Conservation (phyloP, 345 rosid genomes). For the Populus deltoides region DNA sequence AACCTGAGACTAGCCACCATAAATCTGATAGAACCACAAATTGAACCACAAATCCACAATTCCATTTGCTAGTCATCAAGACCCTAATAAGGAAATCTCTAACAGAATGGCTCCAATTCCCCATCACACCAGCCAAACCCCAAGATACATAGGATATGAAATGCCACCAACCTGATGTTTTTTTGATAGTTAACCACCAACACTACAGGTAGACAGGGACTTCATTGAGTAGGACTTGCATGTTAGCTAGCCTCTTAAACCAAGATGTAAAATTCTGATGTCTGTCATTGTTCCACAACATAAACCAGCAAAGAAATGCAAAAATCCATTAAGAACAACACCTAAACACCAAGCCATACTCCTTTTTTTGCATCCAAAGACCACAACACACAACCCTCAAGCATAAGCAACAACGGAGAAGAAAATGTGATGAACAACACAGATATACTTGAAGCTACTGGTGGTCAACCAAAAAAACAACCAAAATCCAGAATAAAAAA, state of each 20-base stretch:
- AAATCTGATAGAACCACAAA: constrained; percentile 46
- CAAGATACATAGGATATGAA: constrained; percentile 13
- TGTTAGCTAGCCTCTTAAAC: constrained; percentile 12
- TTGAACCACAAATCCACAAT: constrained; percentile 40
- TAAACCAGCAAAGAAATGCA: background rate
- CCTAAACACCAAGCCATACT: constrained; percentile 1
- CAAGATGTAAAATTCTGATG: constrained; percentile 12
- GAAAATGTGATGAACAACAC: constrained; percentile 13
- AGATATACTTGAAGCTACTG: constrained; percentile 14
- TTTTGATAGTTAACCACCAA: background rate
- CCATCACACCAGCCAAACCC: constrained; percentile 34
- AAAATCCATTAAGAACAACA: background rate
- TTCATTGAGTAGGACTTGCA: constrained; percentile 19
- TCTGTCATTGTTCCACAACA: background rate
- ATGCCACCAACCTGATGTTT: constrained; percentile 6
- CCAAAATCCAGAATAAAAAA: constrained; percentile 18
- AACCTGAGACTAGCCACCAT: constrained; percentile 54
- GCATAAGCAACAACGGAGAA: constrained; percentile 4
- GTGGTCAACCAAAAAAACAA: constrained; percentile 11
- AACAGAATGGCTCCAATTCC: constrained; percentile 18
- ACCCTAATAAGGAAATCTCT: constrained; percentile 30
- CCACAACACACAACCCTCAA: background rate
- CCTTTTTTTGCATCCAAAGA: background rate
- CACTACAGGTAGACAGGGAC: constrained; percentile 2
- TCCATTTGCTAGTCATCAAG: constrained; percentile 30